Evolutionary conservation across 106 monocot genomes (phyloP), one percentile per base, ranked within the genome.

Genomic region (Acorus gramineus): DNA sequence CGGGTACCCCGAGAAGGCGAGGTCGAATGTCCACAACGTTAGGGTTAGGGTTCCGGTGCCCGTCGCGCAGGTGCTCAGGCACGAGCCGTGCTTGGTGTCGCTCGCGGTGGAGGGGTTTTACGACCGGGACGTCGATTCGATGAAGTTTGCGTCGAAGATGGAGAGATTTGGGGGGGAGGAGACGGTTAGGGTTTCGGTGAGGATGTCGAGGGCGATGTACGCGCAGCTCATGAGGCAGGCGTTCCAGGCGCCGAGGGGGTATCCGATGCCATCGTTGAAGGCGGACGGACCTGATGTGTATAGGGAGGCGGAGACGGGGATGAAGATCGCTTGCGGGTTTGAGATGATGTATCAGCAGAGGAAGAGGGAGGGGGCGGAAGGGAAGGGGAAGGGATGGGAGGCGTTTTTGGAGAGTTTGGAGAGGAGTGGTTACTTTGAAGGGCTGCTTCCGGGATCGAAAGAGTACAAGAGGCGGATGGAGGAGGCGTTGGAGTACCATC

Each of bases 301-400:
- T n/a, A 48, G 4, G 5, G 98, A 92, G 73, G 85, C 92, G 10
- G 98, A 99, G 60, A 44, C 89, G 52, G 92, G 98, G 28, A 81
- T 99, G 91, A 98, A 98, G 75, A 86, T 99, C n/a, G 77, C 92
- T 6, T 92, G 88, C 13, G 98, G 98, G 49, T 89, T 99, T 61
- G 98, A 99, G 76, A 99, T 99, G 98, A 85, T 99, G 83, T 99
- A 99, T 72, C 89, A 89, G 75, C 83, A 76, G 66, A 92, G 85
- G 79, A 74, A 70, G 46, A 77, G 55, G 5, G 62, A 61, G 8
- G 92, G 87, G 8, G 72, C 77, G 62, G 81, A 88, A 77, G 83
- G 78, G 13, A 83, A 68, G 50, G 92, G 85, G 14, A 68, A 57
- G 51, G 79, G 85, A 5, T 89, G 88, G 92, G 85, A 85, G 13